Evolutionary conservation across 371 early-diverging fungal genomes (phyloP).

Genomic region (Mortierella sp.): DNA sequence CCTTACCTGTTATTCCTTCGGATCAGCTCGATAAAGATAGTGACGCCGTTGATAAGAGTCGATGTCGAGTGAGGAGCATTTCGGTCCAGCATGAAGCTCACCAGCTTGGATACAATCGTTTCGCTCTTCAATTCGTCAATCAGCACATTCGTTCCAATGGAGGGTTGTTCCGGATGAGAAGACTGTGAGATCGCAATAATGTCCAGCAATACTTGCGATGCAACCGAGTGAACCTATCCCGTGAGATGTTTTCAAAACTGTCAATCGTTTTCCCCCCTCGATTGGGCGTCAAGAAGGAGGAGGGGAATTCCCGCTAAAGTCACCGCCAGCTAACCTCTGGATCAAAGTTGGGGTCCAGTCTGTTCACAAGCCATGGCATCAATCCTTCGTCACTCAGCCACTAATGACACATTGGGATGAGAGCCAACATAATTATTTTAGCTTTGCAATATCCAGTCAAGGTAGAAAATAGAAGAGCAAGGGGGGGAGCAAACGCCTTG

Average conservation of each 20-base stretch:
- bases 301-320: neutral
- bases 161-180: slow-evolving; percentile 73
- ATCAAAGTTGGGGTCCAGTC: slow-evolving; percentile 83
- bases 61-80: slow-evolving; percentile 81
- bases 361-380: slow-evolving; percentile 76
- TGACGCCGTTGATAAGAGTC: slow-evolving; percentile 89
- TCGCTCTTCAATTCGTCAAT: slow-evolving; percentile 87
- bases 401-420: slow-evolving; percentile 32
- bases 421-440: too few species aligned
- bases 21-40: slow-evolving; percentile 95
- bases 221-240: slow-evolving; percentile 83
- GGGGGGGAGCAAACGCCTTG: too few species aligned
- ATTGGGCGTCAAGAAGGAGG: neutral
- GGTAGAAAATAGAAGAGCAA: too few species aligned
- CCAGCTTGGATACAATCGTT: slow-evolving; percentile 72
- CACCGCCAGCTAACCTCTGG: slow-evolving; percentile 56
- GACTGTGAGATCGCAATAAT: slow-evolving; percentile 91
- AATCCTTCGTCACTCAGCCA: slow-evolving; percentile 89
- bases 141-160: slow-evolving; percentile 75
- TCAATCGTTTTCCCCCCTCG: neutral
- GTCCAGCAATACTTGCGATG: slow-evolving; percentile 91
- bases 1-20: slow-evolving; percentile 85
- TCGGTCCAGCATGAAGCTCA: slow-evolving; percentile 88
- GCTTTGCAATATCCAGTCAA: too few species aligned
- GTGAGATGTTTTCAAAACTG: neutral